phyloP scores from a whole-genome alignment of 2,329 filamentous ascomycete genomes.

The Aureobasidium namibiae region DNA sequence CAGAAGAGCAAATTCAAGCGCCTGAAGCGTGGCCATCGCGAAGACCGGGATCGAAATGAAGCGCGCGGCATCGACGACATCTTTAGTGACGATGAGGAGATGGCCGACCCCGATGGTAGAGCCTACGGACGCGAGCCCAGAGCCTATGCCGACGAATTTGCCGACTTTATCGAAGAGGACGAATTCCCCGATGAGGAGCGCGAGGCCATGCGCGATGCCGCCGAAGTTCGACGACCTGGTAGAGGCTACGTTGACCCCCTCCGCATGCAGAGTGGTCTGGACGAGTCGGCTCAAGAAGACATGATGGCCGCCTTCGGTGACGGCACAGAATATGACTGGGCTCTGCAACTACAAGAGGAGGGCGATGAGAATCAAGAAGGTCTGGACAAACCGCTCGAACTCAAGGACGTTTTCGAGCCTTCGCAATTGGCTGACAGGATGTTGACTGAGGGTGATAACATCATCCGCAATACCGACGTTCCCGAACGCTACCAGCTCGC shows the following conservation, averaged over 20 bases:
- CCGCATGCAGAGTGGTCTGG: conserved; percentile 59
- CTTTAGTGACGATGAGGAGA: conserved; percentile 89
- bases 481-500: conserved; percentile 93
- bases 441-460: conserved; percentile 89
- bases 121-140: conserved; percentile 27
- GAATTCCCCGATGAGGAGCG: conserved; percentile 80
- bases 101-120: conserved; percentile 37
- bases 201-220: conserved; percentile 69
- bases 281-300: conserved; percentile 88
- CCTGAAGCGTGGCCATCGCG: conserved; percentile 81
- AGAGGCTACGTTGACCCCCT: conserved; percentile 61
- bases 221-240: conserved; percentile 76
- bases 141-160: conserved; percentile 68
- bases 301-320: conserved; percentile 95
- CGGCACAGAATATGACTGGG: conserved; percentile 93
- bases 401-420: conserved; percentile 97
- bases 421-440: conserved; percentile 90
- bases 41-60: conserved; percentile 54
- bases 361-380: conserved; percentile 68
- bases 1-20: conserved; percentile 84
- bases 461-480: conserved; percentile 79
- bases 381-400: conserved; percentile 76
- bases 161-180: conserved; percentile 93
- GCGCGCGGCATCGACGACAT: conserved; percentile 79
- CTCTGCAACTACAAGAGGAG: conserved; percentile 78